Base-by-base conservation (phyloP, 305 asterid genomes). In the Coffea humblotiana region DNA sequence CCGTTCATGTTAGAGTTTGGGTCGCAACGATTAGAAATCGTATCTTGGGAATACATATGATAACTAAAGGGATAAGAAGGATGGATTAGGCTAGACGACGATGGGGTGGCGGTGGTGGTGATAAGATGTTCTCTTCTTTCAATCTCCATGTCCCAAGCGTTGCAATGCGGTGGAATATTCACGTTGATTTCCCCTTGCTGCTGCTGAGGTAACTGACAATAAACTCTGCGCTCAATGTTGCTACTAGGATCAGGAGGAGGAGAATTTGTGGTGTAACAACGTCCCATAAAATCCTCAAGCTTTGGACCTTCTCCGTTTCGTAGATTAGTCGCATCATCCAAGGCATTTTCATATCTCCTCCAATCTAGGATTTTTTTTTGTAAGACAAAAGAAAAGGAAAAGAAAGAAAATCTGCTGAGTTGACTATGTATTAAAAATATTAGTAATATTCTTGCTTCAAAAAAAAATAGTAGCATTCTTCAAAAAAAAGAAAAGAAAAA, bases 281-380 rank as follows among this genome's bases (percentile, higher is more conserved):
- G 79, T 1, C 97, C 97, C 0, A 92, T 79, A 47, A 93, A 93
- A 87, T 93, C 95, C 77, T 91, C 98, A 47, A 91, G 90, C 85
- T 93, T 93, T 0, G 97, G 97, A 12, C 78, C 82, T 32, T 83
- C 91, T 49, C 61, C 90, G 9, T 71, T 86, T 29, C 81, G 80
- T 37, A 79, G 82, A 80, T 68, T 82, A 10, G 84, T 74, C 47
- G 77, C 88, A 40, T 70, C 89, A 47, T 77, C 90, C 85, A 91
- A 72, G 43, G 80, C 86, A 77, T 73, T 80, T n/a, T 83, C 91
- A 73, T 87, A 90, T 65, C 90, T 86, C 96, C 96, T 86, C 96
- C 96, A 91, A 63, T 89, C 96, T 90, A 58, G 72, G 78, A 47
- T 4, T 47, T 47, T 7, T 45, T 7, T 47, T 47, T 7, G 43